These are phyloP conservation scores for Leptoxyphium fumago DNA, from an alignment of 2,329 filamentous ascomycete genomes.

Conservation along the genomic window DNA sequence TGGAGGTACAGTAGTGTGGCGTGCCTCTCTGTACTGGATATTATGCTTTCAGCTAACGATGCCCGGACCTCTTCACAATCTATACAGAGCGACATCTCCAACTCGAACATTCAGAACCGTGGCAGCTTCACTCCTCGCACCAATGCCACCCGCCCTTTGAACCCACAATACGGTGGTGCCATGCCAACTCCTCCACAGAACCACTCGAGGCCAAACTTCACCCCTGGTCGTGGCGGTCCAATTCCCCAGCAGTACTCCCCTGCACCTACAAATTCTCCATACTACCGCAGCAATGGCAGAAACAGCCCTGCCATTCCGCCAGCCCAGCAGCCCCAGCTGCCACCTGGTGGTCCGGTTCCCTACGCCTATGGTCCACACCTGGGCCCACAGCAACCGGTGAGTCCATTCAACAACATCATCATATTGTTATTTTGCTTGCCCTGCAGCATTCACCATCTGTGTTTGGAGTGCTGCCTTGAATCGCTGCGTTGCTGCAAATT, in stretches of 20 bases:
- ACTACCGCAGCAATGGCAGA: conserved; percentile 34
- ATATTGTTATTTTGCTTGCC: neutral
- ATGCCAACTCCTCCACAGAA: conserved; percentile 39
- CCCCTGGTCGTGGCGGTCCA: neutral
- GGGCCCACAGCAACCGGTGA: conserved; percentile 46
- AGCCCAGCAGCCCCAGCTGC: conserved; percentile 52
- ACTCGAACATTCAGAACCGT: conserved; percentile 32
- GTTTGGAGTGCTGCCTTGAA: neutral
- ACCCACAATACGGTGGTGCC: conserved; percentile 36
- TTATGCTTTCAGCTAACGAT: no score
- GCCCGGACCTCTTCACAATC: conserved; percentile 59
- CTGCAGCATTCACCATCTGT: neutral
- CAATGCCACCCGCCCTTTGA: conserved; percentile 39
- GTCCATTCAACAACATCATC: conserved; percentile 33
- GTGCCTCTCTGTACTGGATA: no score
- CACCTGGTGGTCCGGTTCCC: conserved; percentile 44
- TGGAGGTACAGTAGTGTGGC: no score
- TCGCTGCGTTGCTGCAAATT: no score
- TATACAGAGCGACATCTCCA: conserved; percentile 57
- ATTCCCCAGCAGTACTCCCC: conserved; percentile 40
- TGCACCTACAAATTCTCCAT: neutral
- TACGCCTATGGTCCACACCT: conserved; percentile 41
- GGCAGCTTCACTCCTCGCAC: conserved; percentile 26
- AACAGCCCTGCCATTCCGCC: conserved; percentile 42
- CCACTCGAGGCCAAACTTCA: conserved; percentile 15